Conservation (phyloP, 208 protist species). For the Crithidia fasciculata region DNA sequence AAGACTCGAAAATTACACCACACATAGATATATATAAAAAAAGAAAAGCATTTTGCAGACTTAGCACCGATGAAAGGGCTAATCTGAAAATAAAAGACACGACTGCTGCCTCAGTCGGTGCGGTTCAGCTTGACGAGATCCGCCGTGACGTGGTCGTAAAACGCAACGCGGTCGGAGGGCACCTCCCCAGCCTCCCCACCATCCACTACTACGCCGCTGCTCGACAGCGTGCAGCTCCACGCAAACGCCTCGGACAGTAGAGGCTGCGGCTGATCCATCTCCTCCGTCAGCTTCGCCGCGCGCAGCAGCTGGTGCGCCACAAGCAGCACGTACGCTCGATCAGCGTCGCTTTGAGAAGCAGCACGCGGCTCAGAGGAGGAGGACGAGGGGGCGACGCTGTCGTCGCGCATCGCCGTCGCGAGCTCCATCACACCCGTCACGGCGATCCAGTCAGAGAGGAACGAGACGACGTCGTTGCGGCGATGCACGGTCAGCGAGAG, state of each 20-base stretch:
- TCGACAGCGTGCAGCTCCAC: slow-evolving; percentile 24
- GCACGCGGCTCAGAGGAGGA: too few species aligned
- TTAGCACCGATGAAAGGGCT: too few species aligned
- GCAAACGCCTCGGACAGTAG: slow-evolving; percentile 51
- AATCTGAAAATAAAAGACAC: too few species aligned
- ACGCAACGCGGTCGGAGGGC: slow-evolving; percentile 59
- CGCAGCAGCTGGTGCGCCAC: slow-evolving; percentile 63
- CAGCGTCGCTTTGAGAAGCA: not conserved
- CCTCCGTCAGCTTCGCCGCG: slow-evolving; percentile 64
- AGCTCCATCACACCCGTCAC: slow-evolving; percentile 37
- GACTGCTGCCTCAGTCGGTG: slow-evolving; percentile 8
- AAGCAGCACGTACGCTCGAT: slow-evolving; percentile 29
- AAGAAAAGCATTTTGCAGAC: too few species aligned
- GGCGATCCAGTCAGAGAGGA: slow-evolving; percentile 38
- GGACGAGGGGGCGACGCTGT: not conserved
- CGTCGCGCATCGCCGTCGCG: not conserved
- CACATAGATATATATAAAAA: too few species aligned
- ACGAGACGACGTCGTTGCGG: slow-evolving; percentile 40
- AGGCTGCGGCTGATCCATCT: slow-evolving; percentile 66
- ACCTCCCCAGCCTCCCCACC: slow-evolving; percentile 57
- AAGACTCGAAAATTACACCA: too few species aligned
- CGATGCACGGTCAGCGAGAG: slow-evolving; percentile 45
- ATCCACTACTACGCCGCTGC: slow-evolving; percentile 55
- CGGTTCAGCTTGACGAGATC: slow-evolving; percentile 79
- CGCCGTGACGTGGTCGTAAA: slow-evolving; percentile 85